Percentiles rank a stretch among this genome's conserved stretches.
Evolutionary conservation across 2,329 filamentous ascomycete species (phyloP).

Genomic region (Byssothecium circinans): DNA sequence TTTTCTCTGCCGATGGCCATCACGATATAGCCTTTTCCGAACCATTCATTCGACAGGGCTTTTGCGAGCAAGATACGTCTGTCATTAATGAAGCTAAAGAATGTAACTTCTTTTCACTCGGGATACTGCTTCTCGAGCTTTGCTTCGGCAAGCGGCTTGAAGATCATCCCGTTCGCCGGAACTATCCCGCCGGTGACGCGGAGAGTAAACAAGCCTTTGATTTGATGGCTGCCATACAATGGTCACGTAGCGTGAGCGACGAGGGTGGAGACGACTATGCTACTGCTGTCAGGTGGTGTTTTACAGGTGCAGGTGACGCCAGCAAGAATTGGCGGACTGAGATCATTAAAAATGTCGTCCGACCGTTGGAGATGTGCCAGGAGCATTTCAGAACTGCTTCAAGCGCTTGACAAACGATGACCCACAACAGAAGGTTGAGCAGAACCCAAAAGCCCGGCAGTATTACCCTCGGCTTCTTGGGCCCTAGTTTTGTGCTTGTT

Average conservation of each 20-base stretch:
- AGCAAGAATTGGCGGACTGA: conserved; percentile 16
- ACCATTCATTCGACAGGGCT: conserved; percentile 68
- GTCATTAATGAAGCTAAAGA: conserved; percentile 2
- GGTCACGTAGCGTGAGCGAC: conserved; percentile 14
- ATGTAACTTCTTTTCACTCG: conserved; percentile 20
- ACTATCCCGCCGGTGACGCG: conserved; percentile 5
- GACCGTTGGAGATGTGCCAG: conserved; percentile 18
- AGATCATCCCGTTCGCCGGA: conserved; percentile 16
- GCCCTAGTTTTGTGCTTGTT: too few species aligned
- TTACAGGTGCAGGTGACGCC: conserved; percentile 6
- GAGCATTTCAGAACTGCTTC: conserved; percentile 10
- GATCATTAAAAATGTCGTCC: conserved; percentile 20
- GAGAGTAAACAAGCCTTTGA: conserved; percentile 16
- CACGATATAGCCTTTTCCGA: conserved; percentile 54
- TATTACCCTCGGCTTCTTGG: too few species aligned
- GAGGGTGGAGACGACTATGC: conserved; percentile 22
- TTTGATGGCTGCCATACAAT: conserved; percentile 17
- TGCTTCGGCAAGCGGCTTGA: conserved; percentile 20
- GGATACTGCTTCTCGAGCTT: conserved; percentile 22
- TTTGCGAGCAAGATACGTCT: conserved; percentile 69
- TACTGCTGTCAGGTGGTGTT: conserved; percentile 23
- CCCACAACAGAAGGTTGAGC: too few species aligned
- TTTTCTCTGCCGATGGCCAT: conserved; percentile 10
- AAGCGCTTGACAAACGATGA: too few species aligned
- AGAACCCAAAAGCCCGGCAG: too few species aligned